Conservation (phyloP, 306 rosid genomes). For the Bauhinia variegata region DNA sequence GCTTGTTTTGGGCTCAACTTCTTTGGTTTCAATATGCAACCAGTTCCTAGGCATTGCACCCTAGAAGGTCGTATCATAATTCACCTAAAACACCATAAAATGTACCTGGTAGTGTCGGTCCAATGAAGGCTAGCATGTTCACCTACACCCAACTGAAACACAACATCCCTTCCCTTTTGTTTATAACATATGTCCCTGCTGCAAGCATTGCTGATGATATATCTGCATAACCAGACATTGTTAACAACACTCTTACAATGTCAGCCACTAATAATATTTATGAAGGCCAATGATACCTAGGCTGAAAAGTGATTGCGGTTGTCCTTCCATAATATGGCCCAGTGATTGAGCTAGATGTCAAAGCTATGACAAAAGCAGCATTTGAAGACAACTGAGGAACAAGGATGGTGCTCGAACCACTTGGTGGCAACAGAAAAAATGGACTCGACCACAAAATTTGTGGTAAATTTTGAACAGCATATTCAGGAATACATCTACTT, state of each 20-base stretch:
- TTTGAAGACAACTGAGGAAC: conserved; percentile 72
- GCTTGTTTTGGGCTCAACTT: too few relatives aligned
- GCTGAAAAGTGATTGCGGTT: conserved; percentile 86
- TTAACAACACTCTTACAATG: conserved; percentile 18
- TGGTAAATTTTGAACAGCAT: conserved; percentile 42
- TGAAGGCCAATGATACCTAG: conserved; percentile 58
- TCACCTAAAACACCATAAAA: not conserved
- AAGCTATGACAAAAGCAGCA: conserved; percentile 73
- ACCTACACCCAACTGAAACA: conserved; percentile 60
- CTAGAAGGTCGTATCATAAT: too few relatives aligned
- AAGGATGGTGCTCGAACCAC: conserved; percentile 83
- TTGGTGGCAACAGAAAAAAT: conserved; percentile 78
- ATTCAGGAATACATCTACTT: conserved; percentile 53
- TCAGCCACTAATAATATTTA: not conserved
- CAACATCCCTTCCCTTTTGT: conserved; percentile 80
- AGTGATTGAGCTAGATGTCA: conserved; percentile 68
- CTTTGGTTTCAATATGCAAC: too few relatives aligned
- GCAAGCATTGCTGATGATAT: conserved; percentile 92
- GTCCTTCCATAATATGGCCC: conserved; percentile 79
- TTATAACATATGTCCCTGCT: conserved; percentile 74
- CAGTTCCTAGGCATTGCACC: too few relatives aligned
- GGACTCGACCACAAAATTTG: conserved; percentile 74
- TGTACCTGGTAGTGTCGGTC: conserved; percentile 76
- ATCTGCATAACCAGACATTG: conserved; percentile 60
- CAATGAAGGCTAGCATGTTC: conserved; percentile 93